phyloP scores from a whole-genome alignment of 2,329 filamentous ascomycete species.

The Periconia digitata region DNA sequence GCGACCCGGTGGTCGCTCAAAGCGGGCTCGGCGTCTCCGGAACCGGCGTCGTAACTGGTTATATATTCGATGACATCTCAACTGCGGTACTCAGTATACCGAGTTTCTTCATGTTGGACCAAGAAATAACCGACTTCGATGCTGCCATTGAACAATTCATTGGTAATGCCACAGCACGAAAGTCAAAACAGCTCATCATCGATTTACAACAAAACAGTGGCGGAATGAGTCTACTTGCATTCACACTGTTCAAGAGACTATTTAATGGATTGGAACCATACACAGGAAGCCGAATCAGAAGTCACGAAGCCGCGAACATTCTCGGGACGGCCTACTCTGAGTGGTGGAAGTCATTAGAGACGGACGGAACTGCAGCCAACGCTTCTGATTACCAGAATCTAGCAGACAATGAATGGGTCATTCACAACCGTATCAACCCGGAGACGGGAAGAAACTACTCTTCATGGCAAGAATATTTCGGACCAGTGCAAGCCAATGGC shows the following conservation, averaged over 20 bases:
- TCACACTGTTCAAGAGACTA: slow-evolving; percentile 50
- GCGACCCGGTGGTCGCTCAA: slow-evolving; percentile 23
- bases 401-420: slow-evolving; percentile 18
- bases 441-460: slow-evolving; percentile 35
- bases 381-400: slow-evolving; percentile 1
- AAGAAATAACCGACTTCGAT: slow-evolving; percentile 20
- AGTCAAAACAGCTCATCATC: slow-evolving; percentile 60
- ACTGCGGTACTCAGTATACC: slow-evolving; percentile 49
- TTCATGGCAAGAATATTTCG: slow-evolving; percentile 44
- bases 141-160: slow-evolving; percentile 45
- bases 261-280: slow-evolving; percentile 48
- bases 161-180: slow-evolving; percentile 42
- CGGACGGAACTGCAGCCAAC: neutral
- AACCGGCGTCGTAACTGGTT: slow-evolving; percentile 41
- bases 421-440: slow-evolving; percentile 17
- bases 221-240: slow-evolving; percentile 43
- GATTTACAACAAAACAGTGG: slow-evolving; percentile 63
- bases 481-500: slow-evolving; percentile 17
- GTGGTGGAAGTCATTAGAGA: slow-evolving; percentile 1
- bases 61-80: slow-evolving; percentile 42
- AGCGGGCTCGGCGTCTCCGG: slow-evolving; percentile 15
- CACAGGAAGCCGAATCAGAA: slow-evolving; percentile 47
- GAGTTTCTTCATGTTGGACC: slow-evolving; percentile 32
- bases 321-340: slow-evolving; percentile 17
- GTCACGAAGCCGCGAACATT: slow-evolving; percentile 31